These are phyloP conservation scores for Nitzschia sp. DNA, from an alignment of 108 stramenopile genomes.

Conservation along the genomic window DNA sequence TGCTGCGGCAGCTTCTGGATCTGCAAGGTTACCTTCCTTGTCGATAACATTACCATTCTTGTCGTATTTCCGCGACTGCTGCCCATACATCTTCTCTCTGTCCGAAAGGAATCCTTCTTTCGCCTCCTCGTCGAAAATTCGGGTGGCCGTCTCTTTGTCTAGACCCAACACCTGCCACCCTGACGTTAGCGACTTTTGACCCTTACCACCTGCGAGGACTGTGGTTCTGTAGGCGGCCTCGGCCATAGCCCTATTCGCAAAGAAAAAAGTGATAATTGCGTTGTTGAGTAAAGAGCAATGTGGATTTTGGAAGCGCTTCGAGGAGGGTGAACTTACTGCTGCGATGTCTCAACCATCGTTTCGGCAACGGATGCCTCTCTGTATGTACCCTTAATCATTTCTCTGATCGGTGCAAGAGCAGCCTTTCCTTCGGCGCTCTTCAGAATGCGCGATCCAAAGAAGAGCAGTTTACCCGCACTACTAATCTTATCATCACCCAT, in stretches of 20 bases:
- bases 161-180: slow-evolving; percentile 91
- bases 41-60: slow-evolving; percentile 47
- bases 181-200: slow-evolving; percentile 57
- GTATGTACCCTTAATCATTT: slow-evolving; percentile 60
- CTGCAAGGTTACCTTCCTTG: slow-evolving; percentile 52
- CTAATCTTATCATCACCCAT: slow-evolving; percentile 55
- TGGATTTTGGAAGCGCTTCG: background rate
- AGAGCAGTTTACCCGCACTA: slow-evolving; percentile 76
- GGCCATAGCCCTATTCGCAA: slow-evolving; percentile 64
- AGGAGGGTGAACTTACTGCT: slow-evolving; percentile 47
- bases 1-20: slow-evolving; percentile 53
- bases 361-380: slow-evolving; percentile 42
- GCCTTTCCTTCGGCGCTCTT: slow-evolving; percentile 57
- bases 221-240: slow-evolving; percentile 77
- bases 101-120: slow-evolving; percentile 62
- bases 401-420: slow-evolving; percentile 51
- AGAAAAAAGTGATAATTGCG: background rate
- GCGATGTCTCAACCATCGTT: slow-evolving; percentile 54
- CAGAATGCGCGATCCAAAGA: slow-evolving; percentile 78
- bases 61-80: slow-evolving; percentile 52
- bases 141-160: slow-evolving; percentile 59
- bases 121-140: slow-evolving; percentile 73
- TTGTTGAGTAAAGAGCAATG: background rate
- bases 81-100: slow-evolving; percentile 61
- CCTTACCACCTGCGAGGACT: slow-evolving; percentile 56